Evolutionary conservation across 2,329 filamentous ascomycete genomes (phyloP).

Genomic region (Neurospora sp.): DNA sequence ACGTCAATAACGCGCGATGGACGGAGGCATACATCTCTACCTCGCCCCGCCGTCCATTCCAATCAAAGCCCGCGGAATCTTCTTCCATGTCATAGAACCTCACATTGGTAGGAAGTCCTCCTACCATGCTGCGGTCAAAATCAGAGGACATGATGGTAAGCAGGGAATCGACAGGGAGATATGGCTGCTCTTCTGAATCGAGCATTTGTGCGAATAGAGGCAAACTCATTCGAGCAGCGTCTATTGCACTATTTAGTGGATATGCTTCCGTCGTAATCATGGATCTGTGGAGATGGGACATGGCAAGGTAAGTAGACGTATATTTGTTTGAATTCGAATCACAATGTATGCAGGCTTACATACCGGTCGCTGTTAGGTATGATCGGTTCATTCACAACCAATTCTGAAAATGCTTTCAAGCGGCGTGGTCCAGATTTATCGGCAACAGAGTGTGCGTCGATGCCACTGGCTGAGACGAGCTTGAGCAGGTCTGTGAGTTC

Average conservation of each 20-base stretch:
- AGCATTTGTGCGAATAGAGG: neutral
- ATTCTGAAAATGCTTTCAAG: rapidly evolving
- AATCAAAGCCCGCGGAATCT: too few relatives aligned
- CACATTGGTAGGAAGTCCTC: neutral
- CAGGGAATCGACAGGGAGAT: neutral
- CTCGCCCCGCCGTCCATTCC: too few relatives aligned
- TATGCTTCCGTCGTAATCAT: neutral
- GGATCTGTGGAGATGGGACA: neutral
- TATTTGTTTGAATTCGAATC: neutral
- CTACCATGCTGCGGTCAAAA: rapidly evolving
- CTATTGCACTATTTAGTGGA: neutral
- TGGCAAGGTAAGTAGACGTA: neutral
- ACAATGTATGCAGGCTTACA: neutral
- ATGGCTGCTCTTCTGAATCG: neutral
- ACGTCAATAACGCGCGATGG: neutral
- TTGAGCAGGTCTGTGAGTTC: neutral
- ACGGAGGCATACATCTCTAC: neutral
- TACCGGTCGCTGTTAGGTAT: neutral
- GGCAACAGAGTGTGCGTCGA: neutral
- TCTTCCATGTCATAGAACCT: neutral
- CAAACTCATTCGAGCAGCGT: neutral
- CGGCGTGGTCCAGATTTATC: neutral
- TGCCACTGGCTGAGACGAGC: neutral
- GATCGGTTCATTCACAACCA: too few relatives aligned
- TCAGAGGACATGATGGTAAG: neutral